Evolutionary conservation across 2,329 filamentous ascomycete genomes (phyloP), one percentile per base, ranked within the genome.

Genomic region (Neofusicoccum laricinum): DNA sequence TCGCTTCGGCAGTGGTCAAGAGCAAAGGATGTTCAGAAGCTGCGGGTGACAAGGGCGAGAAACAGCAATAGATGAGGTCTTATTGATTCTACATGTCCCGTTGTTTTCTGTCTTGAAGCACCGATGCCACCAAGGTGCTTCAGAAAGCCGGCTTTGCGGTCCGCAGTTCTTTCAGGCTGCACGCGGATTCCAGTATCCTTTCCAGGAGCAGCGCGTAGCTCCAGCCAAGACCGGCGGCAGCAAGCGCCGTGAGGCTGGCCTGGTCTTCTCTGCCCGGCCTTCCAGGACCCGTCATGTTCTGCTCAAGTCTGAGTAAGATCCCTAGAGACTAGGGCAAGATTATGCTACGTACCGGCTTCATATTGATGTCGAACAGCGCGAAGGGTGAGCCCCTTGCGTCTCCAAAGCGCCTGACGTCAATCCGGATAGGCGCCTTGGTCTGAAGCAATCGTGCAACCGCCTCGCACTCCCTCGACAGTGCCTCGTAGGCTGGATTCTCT

Each of bases 361-460:
- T 82, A 63, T 84, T 84, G 12, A 84, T 74, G 69, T 84, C 81
- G 67, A 84, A 84, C 17, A 83, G 69, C 0, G 78, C 79, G 71
- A 84, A 84, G 1, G 71, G 70, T 0, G 71, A 73, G 0, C 71
- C 71, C 5, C 58, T 57, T 17, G 65, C 50, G 2, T 73, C 64
- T 2, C 65, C 64, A 36, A 79, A 77, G 8, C 81, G 74, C 15
- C 81, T 73, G 0, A 82, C 75, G 67, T 84, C 81, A 50, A 84
- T 79, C 0, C 80, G 73, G 30, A 84, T 81, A 0, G 79, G 79
- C 1, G 81, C 80, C 4, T 77, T 81, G 5, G 76, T 71, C 4
- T 76, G 69, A 4, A 84, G 70, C 2, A 79, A 55, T 41, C 68
- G 66, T 1, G 79, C 81, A 1, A 78, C 78, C 0, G 64, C 65